Percentiles rank a stretch among this genome's conserved stretches.
Conservation (phyloP, 2,329 filamentous ascomycete species). For the Pestalotiopsis sp. region DNA sequence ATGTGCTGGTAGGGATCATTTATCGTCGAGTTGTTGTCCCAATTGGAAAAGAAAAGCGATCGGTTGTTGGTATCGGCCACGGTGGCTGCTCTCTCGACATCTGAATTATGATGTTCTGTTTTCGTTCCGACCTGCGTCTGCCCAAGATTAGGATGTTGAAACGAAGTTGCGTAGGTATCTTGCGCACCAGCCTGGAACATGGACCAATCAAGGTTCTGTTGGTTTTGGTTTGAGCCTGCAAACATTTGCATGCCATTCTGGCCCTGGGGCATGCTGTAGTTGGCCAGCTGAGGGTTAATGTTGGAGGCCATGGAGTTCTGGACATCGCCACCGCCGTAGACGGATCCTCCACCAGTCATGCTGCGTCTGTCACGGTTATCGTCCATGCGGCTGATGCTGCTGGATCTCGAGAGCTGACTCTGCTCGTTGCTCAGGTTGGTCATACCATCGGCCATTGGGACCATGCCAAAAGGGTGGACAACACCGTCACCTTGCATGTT, state of each 20-base stretch:
- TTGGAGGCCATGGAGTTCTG: conserved; percentile 61
- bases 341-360: conserved; percentile 48
- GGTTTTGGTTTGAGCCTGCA: conserved; percentile 58
- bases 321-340: conserved; percentile 56
- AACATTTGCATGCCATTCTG: conserved; percentile 68
- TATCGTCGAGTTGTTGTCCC: conserved; percentile 46
- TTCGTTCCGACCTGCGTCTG: conserved; percentile 71
- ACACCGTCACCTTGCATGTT: conserved; percentile 59
- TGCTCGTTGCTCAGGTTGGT: conserved; percentile 61
- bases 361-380: conserved; percentile 59
- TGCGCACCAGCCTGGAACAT: conserved; percentile 73
- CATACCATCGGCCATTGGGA: conserved; percentile 57
- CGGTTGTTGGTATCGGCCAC: conserved; percentile 39
- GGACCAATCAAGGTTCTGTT: conserved; percentile 72
- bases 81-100: conserved; percentile 48
- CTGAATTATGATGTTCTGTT: conserved; percentile 56
- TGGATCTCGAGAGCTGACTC: conserved; percentile 61
- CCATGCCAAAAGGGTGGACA: conserved; percentile 58
- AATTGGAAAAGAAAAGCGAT: conserved; percentile 49
- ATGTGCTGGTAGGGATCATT: conserved; percentile 54
- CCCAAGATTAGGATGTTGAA: conserved; percentile 65
- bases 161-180: conserved; percentile 62
- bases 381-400: conserved; percentile 59
- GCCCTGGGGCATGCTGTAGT: conserved; percentile 62
- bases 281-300: conserved; percentile 63